Conservation (phyloP, 768 basidiomycete genomes). For the Boletus sp. region DNA sequence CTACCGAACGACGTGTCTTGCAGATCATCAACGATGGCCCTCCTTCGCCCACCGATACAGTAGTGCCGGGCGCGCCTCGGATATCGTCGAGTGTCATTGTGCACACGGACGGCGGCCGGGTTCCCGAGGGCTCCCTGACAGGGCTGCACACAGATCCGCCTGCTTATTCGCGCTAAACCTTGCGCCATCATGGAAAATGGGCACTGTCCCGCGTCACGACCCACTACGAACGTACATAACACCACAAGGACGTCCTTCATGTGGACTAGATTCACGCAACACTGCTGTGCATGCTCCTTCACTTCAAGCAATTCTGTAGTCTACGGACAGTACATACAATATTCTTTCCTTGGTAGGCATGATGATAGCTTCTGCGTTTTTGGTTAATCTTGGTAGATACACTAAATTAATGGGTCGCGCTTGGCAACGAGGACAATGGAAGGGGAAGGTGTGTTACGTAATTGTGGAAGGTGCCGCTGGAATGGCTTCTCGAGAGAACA, state of each 20-base stretch:
- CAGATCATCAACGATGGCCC: conserved; percentile 27
- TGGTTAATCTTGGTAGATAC: conserved; percentile 5
- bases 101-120: conserved; percentile 27
- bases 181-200: conserved; percentile 2
- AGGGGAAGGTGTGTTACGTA: conserved; percentile 19
- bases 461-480: background rate
- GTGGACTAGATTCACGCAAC: conserved; percentile 10
- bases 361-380: background rate
- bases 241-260: conserved; percentile 10
- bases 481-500: conserved; percentile 26
- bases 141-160: conserved; percentile 16
- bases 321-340: conserved; percentile 16
- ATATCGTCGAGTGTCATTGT: conserved; percentile 16
- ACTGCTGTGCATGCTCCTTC: conserved; percentile 7
- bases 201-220: conserved; percentile 9
- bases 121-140: background rate
- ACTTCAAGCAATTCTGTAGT: conserved; percentile 9
- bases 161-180: conserved; percentile 20
- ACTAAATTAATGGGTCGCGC: background rate
- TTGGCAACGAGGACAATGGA: conserved; percentile 25
- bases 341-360: conserved; percentile 1
- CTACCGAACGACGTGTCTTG: conserved; percentile 24
- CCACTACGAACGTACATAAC: conserved; percentile 7
- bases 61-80: background rate
- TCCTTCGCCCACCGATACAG: conserved; percentile 18